Evolutionary conservation across 768 basidiomycete genomes (phyloP), one percentile per base, ranked within the genome.

Genomic region (Leccinum pellstonianum): DNA sequence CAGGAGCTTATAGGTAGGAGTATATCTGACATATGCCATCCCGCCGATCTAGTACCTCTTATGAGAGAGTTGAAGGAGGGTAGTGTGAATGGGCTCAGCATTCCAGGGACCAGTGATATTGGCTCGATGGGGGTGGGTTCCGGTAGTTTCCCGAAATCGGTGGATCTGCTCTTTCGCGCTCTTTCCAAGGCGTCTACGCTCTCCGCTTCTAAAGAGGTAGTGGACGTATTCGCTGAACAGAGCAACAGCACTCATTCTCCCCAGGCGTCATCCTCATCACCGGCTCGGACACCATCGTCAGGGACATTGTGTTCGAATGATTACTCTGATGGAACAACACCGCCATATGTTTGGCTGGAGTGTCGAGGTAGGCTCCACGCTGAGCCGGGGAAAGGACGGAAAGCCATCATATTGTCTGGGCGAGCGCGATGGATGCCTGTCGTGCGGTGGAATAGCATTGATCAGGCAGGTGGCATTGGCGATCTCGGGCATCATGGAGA

Each of bases 321-420:
- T 52, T 2, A 46, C 3, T 50, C 58, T 63, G 51, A 57, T 10
- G 49, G 41, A 19, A 46, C 56, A 33, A 0, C 48, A 46, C 78
- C 79, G 2, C 66, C 66, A 2, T 95, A 89, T 74, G 82, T 94
- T 19, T 99, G 96, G 96, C 79, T 98, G 15, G 93, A 97, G 71
- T 89, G 87, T 53, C 80, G 88, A n/a, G 96, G 96, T 1, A 80
- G 92, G 31, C 80, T 98, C 43, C 90, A 95, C 67, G 83, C 91
- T 57, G 96, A 99, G 76, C 88, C 93, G 0, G 93, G 94, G 1
- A 98, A 98, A 69, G 94, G 94, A 1, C 79, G 94, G 38, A 97
- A 98, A 75, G 93, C 94, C 2, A 93, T 99, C 68, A 85, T 99
- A 37, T 80, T 99, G n/a, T 85, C 84, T 57, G 95, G 90, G 0